Conservation (phyloP, 176 grass and related monocot genomes). For the Microstegium vimineum region DNA sequence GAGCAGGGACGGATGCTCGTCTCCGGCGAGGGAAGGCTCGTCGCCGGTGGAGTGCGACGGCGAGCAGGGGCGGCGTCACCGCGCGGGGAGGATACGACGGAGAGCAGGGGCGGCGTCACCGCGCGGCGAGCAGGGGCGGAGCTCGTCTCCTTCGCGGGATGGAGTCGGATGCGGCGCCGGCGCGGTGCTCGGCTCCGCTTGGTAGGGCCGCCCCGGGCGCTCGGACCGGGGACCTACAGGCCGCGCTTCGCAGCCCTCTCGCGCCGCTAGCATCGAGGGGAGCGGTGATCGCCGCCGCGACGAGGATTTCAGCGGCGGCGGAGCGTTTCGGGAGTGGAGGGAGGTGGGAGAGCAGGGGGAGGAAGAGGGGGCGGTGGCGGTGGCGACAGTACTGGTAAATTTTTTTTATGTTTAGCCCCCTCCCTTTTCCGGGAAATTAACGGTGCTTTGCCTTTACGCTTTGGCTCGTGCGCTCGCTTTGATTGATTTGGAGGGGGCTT, state of each 20-base stretch:
- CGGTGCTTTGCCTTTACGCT: conserved; percentile 15
- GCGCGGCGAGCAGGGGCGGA: no score
- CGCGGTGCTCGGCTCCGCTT: neutral
- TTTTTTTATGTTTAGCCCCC: no score
- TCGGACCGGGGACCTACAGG: neutral
- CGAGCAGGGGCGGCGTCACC: no score
- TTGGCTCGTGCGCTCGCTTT: conserved; percentile 35
- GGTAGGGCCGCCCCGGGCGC: neutral
- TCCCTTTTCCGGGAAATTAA: neutral
- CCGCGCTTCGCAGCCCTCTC: neutral
- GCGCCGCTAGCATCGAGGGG: neutral
- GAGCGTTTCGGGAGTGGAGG: conserved; percentile 29
- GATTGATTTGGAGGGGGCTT: conserved; percentile 9
- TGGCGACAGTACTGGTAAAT: neutral
- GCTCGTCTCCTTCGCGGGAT: no score
- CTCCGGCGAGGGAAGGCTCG: no score
- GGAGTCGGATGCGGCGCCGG: neutral
- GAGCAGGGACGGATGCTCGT: no score
- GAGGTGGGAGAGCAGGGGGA: neutral
- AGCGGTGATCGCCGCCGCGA: conserved; percentile 12
- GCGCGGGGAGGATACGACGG: no score
- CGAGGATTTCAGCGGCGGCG: conserved; percentile 26
- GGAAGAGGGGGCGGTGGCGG: neutral
- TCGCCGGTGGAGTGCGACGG: no score
- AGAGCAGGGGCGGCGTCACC: no score